A percentile compares a stretch with the other conserved stretches of the same genome.
These are phyloP conservation scores for Phytophthora capsici DNA, from an alignment of 352 stramenopile species.

Conservation along the genomic window DNA sequence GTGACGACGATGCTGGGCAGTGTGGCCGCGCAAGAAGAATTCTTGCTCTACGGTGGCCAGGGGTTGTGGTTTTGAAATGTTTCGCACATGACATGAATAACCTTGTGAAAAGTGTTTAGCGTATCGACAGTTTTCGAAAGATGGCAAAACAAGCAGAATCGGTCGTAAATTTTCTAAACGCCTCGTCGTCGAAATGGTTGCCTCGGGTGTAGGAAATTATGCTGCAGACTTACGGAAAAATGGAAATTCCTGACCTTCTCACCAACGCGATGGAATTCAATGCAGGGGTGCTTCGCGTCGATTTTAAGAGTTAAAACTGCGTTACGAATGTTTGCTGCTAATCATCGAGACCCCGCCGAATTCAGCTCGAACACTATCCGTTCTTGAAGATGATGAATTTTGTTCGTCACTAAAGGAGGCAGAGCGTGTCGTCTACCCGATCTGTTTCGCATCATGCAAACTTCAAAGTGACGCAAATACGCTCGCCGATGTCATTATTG, in stretches of 20 bases:
- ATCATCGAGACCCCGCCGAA: conserved; percentile 1
- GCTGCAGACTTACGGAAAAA: conserved; percentile 14
- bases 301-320: conserved; percentile 13
- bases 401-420: conserved; percentile 12
- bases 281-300: conserved; percentile 30
- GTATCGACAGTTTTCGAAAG: background rate
- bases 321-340: conserved; percentile 2
- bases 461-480: conserved; percentile 17
- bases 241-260: conserved; percentile 33
- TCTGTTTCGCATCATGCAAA: conserved; percentile 17
- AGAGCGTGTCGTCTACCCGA: conserved; percentile 2
- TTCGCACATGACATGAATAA: conserved; percentile 31
- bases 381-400: conserved; percentile 5
- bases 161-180: conserved; percentile 19
- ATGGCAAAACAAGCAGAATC: too few species aligned
- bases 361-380: conserved; percentile 4
- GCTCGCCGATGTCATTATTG: background rate
- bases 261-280: too few species aligned
- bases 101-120: conserved; percentile 21
- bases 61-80: conserved; percentile 14
- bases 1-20: conserved; percentile 23
- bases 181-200: conserved; percentile 15
- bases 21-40: conserved; percentile 19
- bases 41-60: too few species aligned
- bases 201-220: conserved; percentile 3